Evolutionary conservation across 176 grass and related monocot species (phyloP).

Genomic region (Carex myosuroides): DNA sequence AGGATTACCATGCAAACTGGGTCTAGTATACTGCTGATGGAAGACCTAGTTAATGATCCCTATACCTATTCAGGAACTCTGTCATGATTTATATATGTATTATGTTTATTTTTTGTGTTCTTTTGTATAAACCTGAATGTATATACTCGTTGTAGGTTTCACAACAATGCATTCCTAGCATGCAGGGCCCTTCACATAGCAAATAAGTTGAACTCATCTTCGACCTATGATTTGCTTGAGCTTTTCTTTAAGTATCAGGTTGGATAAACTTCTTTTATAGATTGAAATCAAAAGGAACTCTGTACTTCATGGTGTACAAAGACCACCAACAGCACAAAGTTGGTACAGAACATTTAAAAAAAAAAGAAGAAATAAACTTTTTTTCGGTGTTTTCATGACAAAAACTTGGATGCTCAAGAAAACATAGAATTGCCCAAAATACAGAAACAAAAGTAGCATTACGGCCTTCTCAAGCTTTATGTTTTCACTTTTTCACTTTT

Average conservation of each 20-base stretch:
- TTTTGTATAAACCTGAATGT: background rate
- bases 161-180: conserved; percentile 72
- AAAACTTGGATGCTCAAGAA: background rate
- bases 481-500: background rate
- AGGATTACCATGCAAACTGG: background rate
- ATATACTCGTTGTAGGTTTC: conserved; percentile 45
- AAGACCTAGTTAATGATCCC: background rate
- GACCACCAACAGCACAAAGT: background rate
- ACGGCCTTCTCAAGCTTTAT: too few relatives aligned
- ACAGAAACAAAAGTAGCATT: background rate
- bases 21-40: background rate
- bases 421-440: background rate
- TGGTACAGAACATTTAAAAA: background rate
- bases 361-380: background rate
- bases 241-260: conserved; percentile 91
- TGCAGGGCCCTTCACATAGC: conserved; percentile 86
- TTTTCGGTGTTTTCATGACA: background rate
- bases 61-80: background rate
- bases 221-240: conserved; percentile 79
- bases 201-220: conserved; percentile 79
- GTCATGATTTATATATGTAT: too few relatives aligned
- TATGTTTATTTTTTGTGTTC: background rate
- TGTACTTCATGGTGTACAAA: background rate
- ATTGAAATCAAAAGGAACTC: background rate
- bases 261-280: background rate